phyloP scores from a whole-genome alignment of 2,329 filamentous ascomycete species.

The Cordyceps tenuipes region DNA sequence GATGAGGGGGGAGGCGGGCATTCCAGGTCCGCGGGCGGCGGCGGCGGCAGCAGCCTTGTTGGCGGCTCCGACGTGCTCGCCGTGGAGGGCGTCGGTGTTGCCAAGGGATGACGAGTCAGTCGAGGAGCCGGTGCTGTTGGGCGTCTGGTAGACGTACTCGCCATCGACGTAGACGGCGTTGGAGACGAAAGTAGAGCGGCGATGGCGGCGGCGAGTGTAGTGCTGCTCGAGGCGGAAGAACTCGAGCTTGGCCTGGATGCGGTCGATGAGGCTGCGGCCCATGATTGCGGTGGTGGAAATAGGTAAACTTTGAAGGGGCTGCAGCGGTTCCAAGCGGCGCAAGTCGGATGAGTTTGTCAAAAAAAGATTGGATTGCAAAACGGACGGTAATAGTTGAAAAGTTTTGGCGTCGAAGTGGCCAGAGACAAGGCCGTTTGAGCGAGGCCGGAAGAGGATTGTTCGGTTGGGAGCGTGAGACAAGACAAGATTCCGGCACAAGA shows the following conservation, averaged over 20 bases:
- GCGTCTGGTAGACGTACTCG: constrained; percentile 78
- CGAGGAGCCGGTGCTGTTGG: constrained; percentile 50
- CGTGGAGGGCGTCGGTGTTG: constrained; percentile 29
- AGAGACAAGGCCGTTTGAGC: not conserved
- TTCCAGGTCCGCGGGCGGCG: constrained; percentile 17
- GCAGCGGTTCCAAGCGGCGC: not conserved
- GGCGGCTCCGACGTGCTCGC: constrained; percentile 21
- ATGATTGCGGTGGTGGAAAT: constrained; percentile 20
- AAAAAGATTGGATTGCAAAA: not conserved
- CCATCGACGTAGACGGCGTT: constrained; percentile 90
- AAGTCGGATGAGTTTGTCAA: not conserved
- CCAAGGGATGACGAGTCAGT: constrained; percentile 31
- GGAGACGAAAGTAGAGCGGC: constrained; percentile 81
- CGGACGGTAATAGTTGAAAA: not conserved
- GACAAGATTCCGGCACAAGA: not conserved
- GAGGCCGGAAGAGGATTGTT: not conserved
- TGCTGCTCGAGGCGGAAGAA: constrained; percentile 92
- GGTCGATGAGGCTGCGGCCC: constrained; percentile 47
- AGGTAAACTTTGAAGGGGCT: too few species aligned
- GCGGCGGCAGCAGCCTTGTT: constrained; percentile 15
- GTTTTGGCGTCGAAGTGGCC: not conserved
- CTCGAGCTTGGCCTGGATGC: constrained; percentile 66
- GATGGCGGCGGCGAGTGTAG: constrained; percentile 80
- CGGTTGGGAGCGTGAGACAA: constrained; percentile 3
- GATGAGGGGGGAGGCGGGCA: constrained; percentile 17